Percentiles rank a stretch among this genome's conserved stretches.
phyloP scores from a whole-genome alignment of 495 filamentous ascomycete genomes.

The Penicillium turbatum region DNA sequence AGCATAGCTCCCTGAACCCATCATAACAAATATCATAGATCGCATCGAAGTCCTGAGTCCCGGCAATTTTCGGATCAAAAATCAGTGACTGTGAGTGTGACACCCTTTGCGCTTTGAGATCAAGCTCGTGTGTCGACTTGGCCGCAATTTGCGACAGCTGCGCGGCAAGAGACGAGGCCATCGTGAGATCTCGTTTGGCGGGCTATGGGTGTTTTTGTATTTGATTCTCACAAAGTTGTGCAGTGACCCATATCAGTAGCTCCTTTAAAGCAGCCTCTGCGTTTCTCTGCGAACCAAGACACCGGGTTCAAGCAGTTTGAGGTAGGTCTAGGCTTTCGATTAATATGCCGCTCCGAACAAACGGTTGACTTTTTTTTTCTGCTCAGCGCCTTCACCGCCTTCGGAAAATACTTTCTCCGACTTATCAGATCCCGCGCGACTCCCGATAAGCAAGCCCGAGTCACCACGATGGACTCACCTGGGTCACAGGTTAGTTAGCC shows the following conservation, averaged over 20 bases:
- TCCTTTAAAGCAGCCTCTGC: neutral
- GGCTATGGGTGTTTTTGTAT: neutral
- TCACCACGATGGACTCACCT: slow-evolving; percentile 37
- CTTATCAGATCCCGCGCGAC: slow-evolving; percentile 5
- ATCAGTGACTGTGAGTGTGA: slow-evolving; percentile 88
- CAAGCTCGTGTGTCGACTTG: slow-evolving; percentile 71
- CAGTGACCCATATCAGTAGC: slow-evolving; percentile 23
- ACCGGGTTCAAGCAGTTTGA: neutral
- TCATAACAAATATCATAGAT: slow-evolving; percentile 82
- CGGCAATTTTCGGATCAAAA: slow-evolving; percentile 76
- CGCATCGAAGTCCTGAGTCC: slow-evolving; percentile 80
- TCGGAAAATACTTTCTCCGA: slow-evolving; percentile 6
- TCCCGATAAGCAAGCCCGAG: slow-evolving; percentile 11
- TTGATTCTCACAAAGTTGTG: slow-evolving; percentile 12
- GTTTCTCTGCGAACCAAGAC: neutral
- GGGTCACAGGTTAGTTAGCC: slow-evolving; percentile 31
- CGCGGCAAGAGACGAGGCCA: slow-evolving; percentile 73
- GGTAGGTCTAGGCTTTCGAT: slow-evolving; percentile 1
- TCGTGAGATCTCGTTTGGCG: slow-evolving; percentile 32
- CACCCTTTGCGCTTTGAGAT: slow-evolving; percentile 83
- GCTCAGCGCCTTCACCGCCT: slow-evolving; percentile 4
- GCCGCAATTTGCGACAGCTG: slow-evolving; percentile 78
- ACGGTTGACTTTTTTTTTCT: slow-evolving; percentile 16
- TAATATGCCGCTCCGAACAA: neutral
- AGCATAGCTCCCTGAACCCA: slow-evolving; percentile 85